These are phyloP conservation scores for Mangifera indica DNA, from an alignment of 345 rosid species.

Conservation along the genomic window DNA sequence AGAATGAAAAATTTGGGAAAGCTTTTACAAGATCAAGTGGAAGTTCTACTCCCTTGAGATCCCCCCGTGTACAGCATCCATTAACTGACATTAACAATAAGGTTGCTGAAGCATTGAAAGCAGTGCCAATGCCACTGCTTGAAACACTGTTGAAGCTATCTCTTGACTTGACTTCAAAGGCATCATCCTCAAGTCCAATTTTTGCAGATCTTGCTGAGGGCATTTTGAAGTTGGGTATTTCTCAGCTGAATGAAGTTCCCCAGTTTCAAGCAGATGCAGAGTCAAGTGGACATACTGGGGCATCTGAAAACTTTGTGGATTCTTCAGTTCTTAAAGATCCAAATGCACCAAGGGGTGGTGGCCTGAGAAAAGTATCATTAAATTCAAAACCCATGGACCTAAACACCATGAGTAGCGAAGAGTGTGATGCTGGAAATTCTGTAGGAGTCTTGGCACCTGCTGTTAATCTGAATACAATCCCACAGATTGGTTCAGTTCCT, in stretches of 20 bases:
- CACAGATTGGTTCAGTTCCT: constrained; percentile 25
- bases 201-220: constrained; percentile 37
- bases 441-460: constrained; percentile 18
- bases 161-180: constrained; percentile 54
- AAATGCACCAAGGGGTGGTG: constrained; percentile 21
- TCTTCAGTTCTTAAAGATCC: constrained; percentile 23
- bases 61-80: constrained; percentile 37
- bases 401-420: constrained; percentile 16
- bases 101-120: constrained; percentile 53
- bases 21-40: constrained; percentile 48
- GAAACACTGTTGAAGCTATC: constrained; percentile 54
- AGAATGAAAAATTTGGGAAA: constrained; percentile 28
- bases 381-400: constrained; percentile 13
- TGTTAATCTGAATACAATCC: constrained; percentile 42
- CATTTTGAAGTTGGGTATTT: constrained; percentile 43
- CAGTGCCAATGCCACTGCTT: constrained; percentile 60
- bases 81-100: constrained; percentile 37
- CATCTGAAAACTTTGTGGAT: constrained; percentile 23
- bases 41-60: constrained; percentile 52
- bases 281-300: constrained; percentile 13
- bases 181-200: constrained; percentile 43
- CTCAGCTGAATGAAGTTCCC: constrained; percentile 20
- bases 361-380: constrained; percentile 17
- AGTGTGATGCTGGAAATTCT: constrained; percentile 15
- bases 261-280: constrained; percentile 21